A percentile compares a stretch with the other conserved stretches of the same genome.
These are phyloP conservation scores for Cercophora sp. DNA, from an alignment of 495 filamentous ascomycete species.

Conservation along the genomic window DNA sequence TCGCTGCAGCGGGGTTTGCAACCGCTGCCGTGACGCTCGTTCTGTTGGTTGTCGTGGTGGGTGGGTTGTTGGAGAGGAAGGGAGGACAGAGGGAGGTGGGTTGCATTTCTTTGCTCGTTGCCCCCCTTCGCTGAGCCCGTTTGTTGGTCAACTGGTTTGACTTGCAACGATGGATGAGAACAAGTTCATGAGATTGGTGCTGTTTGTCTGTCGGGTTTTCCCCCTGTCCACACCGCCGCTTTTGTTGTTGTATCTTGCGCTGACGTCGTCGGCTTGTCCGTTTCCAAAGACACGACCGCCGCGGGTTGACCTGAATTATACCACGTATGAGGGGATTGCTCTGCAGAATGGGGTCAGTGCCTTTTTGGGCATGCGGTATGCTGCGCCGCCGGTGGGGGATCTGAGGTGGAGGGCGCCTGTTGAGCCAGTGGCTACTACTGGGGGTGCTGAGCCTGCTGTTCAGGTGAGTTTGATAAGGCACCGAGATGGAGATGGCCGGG, in stretches of 20 bases:
- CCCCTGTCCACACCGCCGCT: no score
- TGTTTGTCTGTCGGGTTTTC: no score
- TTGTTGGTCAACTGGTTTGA: no score
- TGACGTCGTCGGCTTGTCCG: no score
- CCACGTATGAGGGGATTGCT: conserved; percentile 33
- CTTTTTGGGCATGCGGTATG: conserved; percentile 45
- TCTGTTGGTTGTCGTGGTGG: neutral
- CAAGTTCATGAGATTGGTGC: no score
- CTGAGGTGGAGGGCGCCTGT: conserved; percentile 39
- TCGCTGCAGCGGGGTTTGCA: neutral
- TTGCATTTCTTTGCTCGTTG: no score
- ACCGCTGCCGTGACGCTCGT: neutral
- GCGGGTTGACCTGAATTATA: conserved; percentile 40
- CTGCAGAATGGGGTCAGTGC: conserved; percentile 33
- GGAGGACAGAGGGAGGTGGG: no score
- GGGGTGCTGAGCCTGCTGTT: conserved; percentile 21
- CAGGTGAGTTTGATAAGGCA: conserved; percentile 18
- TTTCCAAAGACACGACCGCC: no score
- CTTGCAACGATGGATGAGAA: no score
- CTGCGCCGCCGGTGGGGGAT: conserved; percentile 35
- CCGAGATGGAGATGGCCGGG: neutral
- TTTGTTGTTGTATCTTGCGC: no score
- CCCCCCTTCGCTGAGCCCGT: no score
- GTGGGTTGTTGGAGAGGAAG: neutral
- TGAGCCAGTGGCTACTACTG: conserved; percentile 23